Evolutionary conservation across 139 green algal genomes (phyloP), one percentile per base, ranked within the genome.

Genomic region (Monoraphidium neglectum): DNA sequence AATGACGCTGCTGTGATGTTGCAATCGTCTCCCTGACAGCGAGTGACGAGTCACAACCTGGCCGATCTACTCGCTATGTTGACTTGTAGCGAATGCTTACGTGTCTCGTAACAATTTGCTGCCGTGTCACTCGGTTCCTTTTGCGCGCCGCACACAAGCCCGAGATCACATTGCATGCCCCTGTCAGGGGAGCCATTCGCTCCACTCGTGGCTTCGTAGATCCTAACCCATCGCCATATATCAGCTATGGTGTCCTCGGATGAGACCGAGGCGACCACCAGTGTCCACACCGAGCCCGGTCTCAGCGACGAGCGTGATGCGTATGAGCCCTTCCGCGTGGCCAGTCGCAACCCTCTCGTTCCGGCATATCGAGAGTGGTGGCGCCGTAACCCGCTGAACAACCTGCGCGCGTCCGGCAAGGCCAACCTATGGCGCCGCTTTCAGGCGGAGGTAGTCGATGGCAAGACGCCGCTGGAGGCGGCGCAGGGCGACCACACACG

Each of bases 331-430:
- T 77, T 61, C 28, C 72, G 72, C 43, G 60, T 70, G 36, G 60
- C 28, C 12, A 40, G 56, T 28, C 33, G 10, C 28, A 59, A 77
- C 24, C 53, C 40, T 43, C 54, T 59, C 12, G 70, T 77, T 26
- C n/a, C 40, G 40, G 16, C 33, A 4, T 77, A 70, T 59, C 67
- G 72, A 30, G n/a, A 51, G 28, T 79, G 73, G 73, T 79, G 73
- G 73, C 47, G 59, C 18, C 66, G 56, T 35, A 79, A 79, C 51
- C 73, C 73, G 33, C 54, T 72, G 43, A 66, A 79, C 49, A 79
- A 79, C 63, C 46, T 72, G 26, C 72, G 73, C 61, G 28, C 28
- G 36, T 64, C 33, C 24, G 40, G 38, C 28, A 79, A 79, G 51
- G 61, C 73, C n/a, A 73, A 72, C 54, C 49, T 40, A 10, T 79